These are phyloP conservation scores for Sorghum bicolor DNA, from an alignment of 176 grass and related monocot genomes.

Conservation along the genomic window DNA sequence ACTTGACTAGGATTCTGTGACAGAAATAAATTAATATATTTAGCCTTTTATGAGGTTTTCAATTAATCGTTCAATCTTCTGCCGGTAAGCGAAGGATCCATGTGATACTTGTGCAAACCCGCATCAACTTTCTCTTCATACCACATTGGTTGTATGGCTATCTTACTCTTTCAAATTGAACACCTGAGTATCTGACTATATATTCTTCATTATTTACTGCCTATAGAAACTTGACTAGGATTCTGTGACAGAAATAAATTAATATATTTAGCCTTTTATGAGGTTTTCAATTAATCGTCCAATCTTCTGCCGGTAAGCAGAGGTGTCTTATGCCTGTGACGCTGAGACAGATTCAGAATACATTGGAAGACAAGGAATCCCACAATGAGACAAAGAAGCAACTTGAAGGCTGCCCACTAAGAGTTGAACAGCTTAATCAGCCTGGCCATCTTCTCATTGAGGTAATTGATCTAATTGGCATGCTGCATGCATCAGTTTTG, in stretches of 20 bases:
- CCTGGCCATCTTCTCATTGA: constrained; percentile 72
- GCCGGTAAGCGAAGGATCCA: not conserved
- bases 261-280: not conserved
- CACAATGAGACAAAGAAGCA: constrained; percentile 16
- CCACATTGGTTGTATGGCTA: not conserved
- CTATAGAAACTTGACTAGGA: not conserved
- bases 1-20: not conserved
- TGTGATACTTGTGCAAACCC: not conserved
- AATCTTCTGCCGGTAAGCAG: not conserved
- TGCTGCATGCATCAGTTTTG: not conserved
- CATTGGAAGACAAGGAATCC: constrained; percentile 1
- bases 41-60: not conserved
- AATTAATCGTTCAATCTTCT: not conserved
- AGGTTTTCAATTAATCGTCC: not conserved
- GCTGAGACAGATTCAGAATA: constrained; percentile 18
- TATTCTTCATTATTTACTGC: not conserved
- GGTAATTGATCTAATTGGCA: constrained; percentile 24
- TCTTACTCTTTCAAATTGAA: not conserved
- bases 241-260: not conserved
- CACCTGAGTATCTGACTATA: not conserved
- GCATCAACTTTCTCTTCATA: not conserved
- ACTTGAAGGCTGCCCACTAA: constrained; percentile 44
- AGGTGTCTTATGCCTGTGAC: not conserved
- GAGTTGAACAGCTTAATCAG: constrained; percentile 65
- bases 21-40: not conserved